A percentile compares a stretch with the other conserved stretches of the same genome.
Conservation (phyloP, 2,329 filamentous ascomycete genomes). For the Madurella mycetomatis region DNA sequence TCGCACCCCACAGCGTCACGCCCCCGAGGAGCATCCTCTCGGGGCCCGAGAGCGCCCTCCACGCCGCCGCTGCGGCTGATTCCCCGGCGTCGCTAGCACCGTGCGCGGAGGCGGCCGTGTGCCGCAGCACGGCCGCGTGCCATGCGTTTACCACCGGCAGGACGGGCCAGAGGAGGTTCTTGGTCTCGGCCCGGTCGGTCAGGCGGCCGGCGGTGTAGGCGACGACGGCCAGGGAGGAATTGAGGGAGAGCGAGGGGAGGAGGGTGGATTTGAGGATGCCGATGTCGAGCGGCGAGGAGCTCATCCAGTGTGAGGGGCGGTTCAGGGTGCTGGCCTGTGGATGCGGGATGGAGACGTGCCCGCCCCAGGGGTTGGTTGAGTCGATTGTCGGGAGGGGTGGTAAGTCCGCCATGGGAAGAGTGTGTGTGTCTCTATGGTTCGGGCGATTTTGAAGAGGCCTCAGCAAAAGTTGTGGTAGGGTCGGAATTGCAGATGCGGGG, state of each 20-base stretch:
- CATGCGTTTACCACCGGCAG: slow-evolving; percentile 54
- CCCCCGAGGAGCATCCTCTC: slow-evolving; percentile 53
- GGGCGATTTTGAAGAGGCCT: too few relatives aligned
- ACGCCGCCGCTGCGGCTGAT: too few relatives aligned
- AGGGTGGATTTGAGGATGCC: slow-evolving; percentile 51
- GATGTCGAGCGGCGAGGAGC: slow-evolving; percentile 28
- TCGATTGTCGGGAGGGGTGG: too few relatives aligned
- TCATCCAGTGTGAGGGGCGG: background rate
- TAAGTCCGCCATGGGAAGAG: too few relatives aligned
- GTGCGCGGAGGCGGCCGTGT: too few relatives aligned
- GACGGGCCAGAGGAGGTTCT: slow-evolving; percentile 56
- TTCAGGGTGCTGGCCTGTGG: background rate
- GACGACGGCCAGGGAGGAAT: slow-evolving; percentile 47
- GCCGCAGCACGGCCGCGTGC: slow-evolving; percentile 57
- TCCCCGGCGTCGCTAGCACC: too few relatives aligned
- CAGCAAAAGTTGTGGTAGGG: too few relatives aligned
- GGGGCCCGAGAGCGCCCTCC: slow-evolving; percentile 45
- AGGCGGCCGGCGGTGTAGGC: slow-evolving; percentile 49
- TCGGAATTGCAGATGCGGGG: too few relatives aligned
- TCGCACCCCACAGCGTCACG: slow-evolving; percentile 54
- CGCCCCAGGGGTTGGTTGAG: slow-evolving; percentile 13
- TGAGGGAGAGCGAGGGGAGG: slow-evolving; percentile 50
- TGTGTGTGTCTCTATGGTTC: too few relatives aligned
- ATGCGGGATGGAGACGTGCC: background rate
- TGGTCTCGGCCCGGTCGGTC: slow-evolving; percentile 53